Percentiles rank a stretch among this genome's conserved stretches.
phyloP scores from a whole-genome alignment of 257 asterid species.

The Primulina eburnea region DNA sequence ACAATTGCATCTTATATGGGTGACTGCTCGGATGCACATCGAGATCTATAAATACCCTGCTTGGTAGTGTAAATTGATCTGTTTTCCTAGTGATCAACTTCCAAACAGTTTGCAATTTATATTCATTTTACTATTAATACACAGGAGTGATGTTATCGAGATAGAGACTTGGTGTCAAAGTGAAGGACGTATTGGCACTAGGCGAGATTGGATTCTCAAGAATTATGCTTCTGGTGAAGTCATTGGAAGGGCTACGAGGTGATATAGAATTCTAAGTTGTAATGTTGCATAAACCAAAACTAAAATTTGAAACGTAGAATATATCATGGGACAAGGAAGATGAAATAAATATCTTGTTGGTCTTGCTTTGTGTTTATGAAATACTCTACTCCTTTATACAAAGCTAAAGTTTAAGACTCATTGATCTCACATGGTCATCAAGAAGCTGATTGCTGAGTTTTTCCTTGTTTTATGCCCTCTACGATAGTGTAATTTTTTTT shows the following conservation, averaged over 20 bases:
- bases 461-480: neutral
- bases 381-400: too few relatives aligned
- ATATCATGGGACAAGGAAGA: neutral
- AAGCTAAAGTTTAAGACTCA: neutral
- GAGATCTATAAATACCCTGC: conserved; percentile 96
- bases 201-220: conserved; percentile 94
- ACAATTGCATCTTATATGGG: conserved; percentile 88
- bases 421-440: neutral
- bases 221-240: conserved; percentile 76
- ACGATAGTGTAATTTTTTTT: neutral
- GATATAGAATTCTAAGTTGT: neutral
- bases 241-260: conserved; percentile 99
- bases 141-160: conserved; percentile 94
- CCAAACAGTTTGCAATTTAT: conserved; percentile 3
- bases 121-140: conserved; percentile 21
- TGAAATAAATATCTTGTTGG: neutral
- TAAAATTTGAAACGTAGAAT: neutral
- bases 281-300: neutral
- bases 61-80: conserved; percentile 47
- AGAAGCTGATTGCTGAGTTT: neutral
- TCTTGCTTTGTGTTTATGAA: neutral
- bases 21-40: conserved; percentile 96
- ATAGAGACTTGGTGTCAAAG: conserved; percentile 99
- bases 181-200: conserved; percentile 84
- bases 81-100: neutral